Evolutionary conservation across 1,139 yeast species (phyloP).

Genomic region (Blastobotrys ciferrii): DNA sequence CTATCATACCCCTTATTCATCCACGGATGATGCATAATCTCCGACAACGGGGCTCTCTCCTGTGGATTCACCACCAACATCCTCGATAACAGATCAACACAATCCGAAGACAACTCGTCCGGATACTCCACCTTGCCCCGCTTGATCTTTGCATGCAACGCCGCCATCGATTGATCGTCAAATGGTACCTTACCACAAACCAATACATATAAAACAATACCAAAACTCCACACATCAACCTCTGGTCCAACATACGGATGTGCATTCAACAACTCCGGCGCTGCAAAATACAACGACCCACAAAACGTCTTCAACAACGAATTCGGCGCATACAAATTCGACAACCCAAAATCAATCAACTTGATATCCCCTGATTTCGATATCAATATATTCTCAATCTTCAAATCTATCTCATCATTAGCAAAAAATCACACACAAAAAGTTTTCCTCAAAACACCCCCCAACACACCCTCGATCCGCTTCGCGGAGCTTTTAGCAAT

Average conservation of each 20-base stretch:
- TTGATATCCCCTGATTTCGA: slow-evolving; percentile 91
- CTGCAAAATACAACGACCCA: slow-evolving; percentile 97
- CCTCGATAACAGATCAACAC: slow-evolving; percentile 75
- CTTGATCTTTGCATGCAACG: slow-evolving; percentile 90
- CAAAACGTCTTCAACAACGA: slow-evolving; percentile 86
- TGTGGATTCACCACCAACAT: slow-evolving; percentile 91
- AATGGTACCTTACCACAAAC: slow-evolving; percentile 98
- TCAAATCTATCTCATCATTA: slow-evolving; percentile 52
- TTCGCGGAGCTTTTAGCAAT: too few relatives aligned
- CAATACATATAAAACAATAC: slow-evolving; percentile 88
- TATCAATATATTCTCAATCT: slow-evolving; percentile 94
- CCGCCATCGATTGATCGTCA: slow-evolving; percentile 92
- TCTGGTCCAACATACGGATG: slow-evolving; percentile 95
- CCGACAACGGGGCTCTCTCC: slow-evolving; percentile 74
- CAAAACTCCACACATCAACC: slow-evolving; percentile 98
- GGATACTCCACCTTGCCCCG: slow-evolving; percentile 94
- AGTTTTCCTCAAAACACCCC: not conserved
- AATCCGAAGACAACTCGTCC: slow-evolving; percentile 71
- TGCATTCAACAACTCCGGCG: slow-evolving; percentile 92
- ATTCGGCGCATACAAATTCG: slow-evolving; percentile 76
- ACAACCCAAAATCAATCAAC: slow-evolving; percentile 92
- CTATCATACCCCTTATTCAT: slow-evolving; percentile 84
- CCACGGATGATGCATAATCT: slow-evolving; percentile 91
- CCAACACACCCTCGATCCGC: too few relatives aligned
- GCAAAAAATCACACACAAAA: not conserved